These are phyloP conservation scores for Suillus placidus DNA, from an alignment of 768 basidiomycete species.

Conservation along the genomic window DNA sequence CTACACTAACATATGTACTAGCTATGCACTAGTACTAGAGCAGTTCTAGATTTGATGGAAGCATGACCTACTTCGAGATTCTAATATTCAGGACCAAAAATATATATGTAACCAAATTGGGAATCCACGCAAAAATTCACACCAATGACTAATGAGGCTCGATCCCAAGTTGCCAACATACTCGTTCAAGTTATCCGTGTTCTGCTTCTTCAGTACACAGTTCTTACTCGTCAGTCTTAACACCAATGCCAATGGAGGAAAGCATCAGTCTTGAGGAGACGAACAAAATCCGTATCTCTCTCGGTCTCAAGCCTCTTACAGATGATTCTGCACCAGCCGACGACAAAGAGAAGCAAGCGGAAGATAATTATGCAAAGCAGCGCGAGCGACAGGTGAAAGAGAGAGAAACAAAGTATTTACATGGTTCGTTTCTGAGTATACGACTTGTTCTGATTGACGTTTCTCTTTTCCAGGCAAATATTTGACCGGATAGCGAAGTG, in stretches of 20 bases:
- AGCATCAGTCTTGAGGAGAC: slow-evolving; percentile 93
- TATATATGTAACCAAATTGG: not conserved
- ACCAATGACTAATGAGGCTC: not conserved
- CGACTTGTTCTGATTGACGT: slow-evolving; percentile 24
- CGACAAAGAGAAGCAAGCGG: slow-evolving; percentile 81
- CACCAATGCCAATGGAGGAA: slow-evolving; percentile 74
- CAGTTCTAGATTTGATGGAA: no score
- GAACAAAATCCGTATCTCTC: slow-evolving; percentile 91
- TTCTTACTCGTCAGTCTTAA: not conserved
- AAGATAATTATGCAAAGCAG: slow-evolving; percentile 79
- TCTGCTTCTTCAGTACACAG: not conserved
- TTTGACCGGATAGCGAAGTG: slow-evolving; percentile 85
- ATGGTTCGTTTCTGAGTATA: slow-evolving; percentile 22
- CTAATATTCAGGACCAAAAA: not conserved
- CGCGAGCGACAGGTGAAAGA: slow-evolving; percentile 72
- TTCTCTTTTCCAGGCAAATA: slow-evolving; percentile 53
- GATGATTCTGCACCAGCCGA: slow-evolving; percentile 75
- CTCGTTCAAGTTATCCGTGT: not conserved
- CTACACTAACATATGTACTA: no score
- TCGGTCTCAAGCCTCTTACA: slow-evolving; percentile 92
- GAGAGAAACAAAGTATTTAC: slow-evolving; percentile 73
- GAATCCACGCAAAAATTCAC: not conserved
- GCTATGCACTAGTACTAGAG: no score
- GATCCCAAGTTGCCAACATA: not conserved
- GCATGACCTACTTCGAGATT: no score